phyloP scores from a whole-genome alignment of 306 rosid species.

The Vigna radiata region DNA sequence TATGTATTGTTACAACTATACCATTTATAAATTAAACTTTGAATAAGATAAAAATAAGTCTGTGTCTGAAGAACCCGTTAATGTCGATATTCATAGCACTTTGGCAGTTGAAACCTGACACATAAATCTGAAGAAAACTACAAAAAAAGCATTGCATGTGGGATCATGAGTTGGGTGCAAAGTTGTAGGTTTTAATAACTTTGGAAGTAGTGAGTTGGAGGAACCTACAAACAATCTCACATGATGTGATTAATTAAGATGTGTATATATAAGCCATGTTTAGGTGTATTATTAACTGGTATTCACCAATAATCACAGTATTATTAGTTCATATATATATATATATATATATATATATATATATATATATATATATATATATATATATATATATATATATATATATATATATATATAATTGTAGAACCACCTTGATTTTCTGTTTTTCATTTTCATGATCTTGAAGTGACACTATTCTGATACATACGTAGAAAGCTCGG shows the following conservation, averaged over 20 bases:
- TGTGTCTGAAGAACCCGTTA: constrained; percentile 13
- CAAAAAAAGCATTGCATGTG: constrained; percentile 46
- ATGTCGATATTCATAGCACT: not conserved
- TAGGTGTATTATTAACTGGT: constrained; percentile 24
- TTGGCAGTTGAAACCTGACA: constrained; percentile 30
- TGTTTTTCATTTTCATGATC: constrained; percentile 1
- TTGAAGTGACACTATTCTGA: not conserved
- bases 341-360: constrained; percentile 14
- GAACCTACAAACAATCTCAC: constrained; percentile 42
- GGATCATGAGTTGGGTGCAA: constrained; percentile 42
- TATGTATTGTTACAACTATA: too few relatives aligned
- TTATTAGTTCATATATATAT: constrained; percentile 14
- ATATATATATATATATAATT: constrained; percentile 1
- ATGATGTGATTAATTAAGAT: constrained; percentile 37
- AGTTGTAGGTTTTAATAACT: not conserved
- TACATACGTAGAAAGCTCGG: constrained; percentile 7
- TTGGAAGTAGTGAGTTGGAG: constrained; percentile 31
- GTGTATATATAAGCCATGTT: constrained; percentile 2
- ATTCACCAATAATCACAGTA: constrained; percentile 25
- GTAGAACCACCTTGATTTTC: constrained; percentile 23
- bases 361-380: not conserved
- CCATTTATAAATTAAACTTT: too few relatives aligned
- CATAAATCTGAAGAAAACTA: constrained; percentile 37
- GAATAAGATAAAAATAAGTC: not conserved
- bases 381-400: constrained; percentile 19